These are phyloP conservation scores for Aegilops tauschii DNA, from an alignment of 176 grass and related monocot species.

Conservation along the genomic window DNA sequence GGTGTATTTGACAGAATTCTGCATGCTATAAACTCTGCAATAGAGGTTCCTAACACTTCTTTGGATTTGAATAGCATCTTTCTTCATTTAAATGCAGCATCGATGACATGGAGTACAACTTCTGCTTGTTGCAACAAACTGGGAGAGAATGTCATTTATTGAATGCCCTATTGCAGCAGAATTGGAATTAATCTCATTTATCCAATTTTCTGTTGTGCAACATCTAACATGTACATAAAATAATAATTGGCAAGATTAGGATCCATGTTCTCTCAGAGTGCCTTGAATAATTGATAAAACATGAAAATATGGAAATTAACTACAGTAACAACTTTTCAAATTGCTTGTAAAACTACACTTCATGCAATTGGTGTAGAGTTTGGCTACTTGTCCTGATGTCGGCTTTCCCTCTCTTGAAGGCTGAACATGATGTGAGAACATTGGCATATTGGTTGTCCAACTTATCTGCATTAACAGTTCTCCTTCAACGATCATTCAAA, in stretches of 20 bases:
- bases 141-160: constrained; percentile 5
- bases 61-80: constrained; percentile 20
- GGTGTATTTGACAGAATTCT: constrained; percentile 59
- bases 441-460: constrained; percentile 79
- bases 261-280: neutral
- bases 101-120: neutral
- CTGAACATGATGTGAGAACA: constrained; percentile 53
- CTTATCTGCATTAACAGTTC: constrained; percentile 61
- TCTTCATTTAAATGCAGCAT: constrained; percentile 6
- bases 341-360: constrained; percentile 6
- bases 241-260: neutral
- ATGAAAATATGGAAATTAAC: constrained; percentile 7
- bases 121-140: constrained; percentile 25
- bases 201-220: neutral
- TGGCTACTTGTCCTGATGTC: constrained; percentile 24
- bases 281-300: constrained; percentile 12
- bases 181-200: neutral
- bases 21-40: constrained; percentile 60
- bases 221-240: constrained; percentile 7
- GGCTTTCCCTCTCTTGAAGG: constrained; percentile 43
- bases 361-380: constrained; percentile 10
- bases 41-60: constrained; percentile 45
- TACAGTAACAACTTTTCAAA: constrained; percentile 20
- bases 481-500: constrained; percentile 69
- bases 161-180: neutral